These are phyloP conservation scores for Nothopassalora personata DNA, from an alignment of 2,329 filamentous ascomycete species.

Conservation along the genomic window DNA sequence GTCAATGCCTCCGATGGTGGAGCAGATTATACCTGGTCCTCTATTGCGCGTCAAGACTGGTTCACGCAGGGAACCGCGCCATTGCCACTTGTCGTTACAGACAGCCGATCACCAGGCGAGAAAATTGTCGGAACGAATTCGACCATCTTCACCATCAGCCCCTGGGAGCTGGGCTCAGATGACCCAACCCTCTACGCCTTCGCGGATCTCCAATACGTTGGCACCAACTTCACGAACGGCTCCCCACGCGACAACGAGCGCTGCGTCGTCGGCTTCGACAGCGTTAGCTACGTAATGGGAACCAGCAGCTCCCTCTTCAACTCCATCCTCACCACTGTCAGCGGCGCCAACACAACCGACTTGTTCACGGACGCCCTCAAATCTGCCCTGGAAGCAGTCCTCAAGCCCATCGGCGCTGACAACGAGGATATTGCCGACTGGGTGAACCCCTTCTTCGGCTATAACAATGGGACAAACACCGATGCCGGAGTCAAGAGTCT, in stretches of 20 bases:
- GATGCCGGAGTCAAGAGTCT: conserved; percentile 52
- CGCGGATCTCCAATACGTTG: conserved; percentile 64
- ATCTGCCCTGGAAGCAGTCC: conserved; percentile 47
- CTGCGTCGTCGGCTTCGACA: conserved; percentile 78
- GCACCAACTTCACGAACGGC: conserved; percentile 65
- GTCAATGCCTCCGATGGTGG: conserved; percentile 72
- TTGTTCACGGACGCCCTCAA: conserved; percentile 43
- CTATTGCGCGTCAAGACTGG: conserved; percentile 58
- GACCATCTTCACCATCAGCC: conserved; percentile 72
- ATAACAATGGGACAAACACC: conserved; percentile 54
- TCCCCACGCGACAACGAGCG: conserved; percentile 48
- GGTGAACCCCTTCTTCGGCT: conserved; percentile 72
- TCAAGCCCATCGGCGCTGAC: conserved; percentile 51
- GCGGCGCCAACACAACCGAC: conserved; percentile 42
- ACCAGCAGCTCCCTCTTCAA: conserved; percentile 85
- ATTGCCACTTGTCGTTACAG: conserved; percentile 67
- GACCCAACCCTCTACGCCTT: conserved; percentile 70
- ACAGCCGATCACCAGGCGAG: conserved; percentile 60
- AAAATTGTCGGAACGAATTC: conserved; percentile 61
- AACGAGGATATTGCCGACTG: conserved; percentile 71
- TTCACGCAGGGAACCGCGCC: conserved; percentile 62
- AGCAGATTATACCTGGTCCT: conserved; percentile 74
- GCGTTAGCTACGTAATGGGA: conserved; percentile 76
- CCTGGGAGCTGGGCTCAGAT: conserved; percentile 72
- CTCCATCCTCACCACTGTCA: conserved; percentile 62